Conservation (phyloP, 1,284 basidiomycete genomes). For the Omphalotus olearius region DNA sequence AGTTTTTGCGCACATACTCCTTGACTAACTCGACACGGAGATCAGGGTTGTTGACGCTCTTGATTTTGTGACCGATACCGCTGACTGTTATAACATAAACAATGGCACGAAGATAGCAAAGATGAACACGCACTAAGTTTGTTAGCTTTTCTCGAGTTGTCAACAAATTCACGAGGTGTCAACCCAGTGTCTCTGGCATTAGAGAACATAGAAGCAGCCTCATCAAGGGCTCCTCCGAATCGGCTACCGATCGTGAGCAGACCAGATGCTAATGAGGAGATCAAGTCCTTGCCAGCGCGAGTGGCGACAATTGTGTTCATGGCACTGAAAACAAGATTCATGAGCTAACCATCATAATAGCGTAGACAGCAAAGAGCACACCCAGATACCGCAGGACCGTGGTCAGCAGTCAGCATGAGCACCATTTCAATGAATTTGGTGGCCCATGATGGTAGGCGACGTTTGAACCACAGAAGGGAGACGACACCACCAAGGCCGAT, state of each 20-base stretch:
- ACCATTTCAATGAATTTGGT: conserved; percentile 99
- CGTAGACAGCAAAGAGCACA: conserved; percentile 29
- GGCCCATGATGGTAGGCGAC: conserved; percentile 69
- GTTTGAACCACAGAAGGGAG: conserved; percentile 94
- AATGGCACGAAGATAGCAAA: conserved; percentile 1
- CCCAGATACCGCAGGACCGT: conserved; percentile 90
- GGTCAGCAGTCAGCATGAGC: conserved; percentile 97
- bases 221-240: conserved; percentile 99
- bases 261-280: conserved; percentile 95
- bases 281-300: conserved; percentile 97
- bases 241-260: conserved; percentile 94
- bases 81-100: conserved; percentile 54
- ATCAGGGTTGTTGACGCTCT: conserved; percentile 97
- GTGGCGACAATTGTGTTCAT: conserved; percentile 99
- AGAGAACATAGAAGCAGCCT: conserved; percentile 95
- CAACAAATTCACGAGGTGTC: conserved; percentile 97
- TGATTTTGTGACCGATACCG: conserved; percentile 99
- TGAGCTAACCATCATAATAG: conserved; percentile 1
- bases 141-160: conserved; percentile 93
- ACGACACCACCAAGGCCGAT: conserved; percentile 98
- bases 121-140: conserved; percentile 72
- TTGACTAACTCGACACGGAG: conserved; percentile 97
- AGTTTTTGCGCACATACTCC: conserved; percentile 94
- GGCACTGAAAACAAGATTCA: conserved; percentile 54
- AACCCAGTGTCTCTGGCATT: conserved; percentile 86